phyloP scores from a whole-genome alignment of 257 asterid species.

The Verbena officinalis region DNA sequence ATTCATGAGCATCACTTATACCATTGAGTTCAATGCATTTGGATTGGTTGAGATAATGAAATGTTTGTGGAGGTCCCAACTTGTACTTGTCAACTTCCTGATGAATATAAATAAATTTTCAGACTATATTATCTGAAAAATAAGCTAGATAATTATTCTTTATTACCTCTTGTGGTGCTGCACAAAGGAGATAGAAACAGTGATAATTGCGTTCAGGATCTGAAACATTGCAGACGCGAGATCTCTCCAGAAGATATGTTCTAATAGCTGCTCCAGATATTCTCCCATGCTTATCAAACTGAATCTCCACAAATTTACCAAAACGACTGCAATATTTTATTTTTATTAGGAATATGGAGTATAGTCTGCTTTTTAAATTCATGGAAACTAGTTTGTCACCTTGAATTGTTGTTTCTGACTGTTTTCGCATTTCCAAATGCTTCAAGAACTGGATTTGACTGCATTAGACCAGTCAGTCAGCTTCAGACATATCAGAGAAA shows the following conservation, averaged over 20 bases:
- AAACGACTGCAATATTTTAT: slow-evolving; percentile 75
- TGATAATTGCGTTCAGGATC: slow-evolving; percentile 98
- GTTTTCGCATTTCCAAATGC: slow-evolving; percentile 99
- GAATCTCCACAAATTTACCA: slow-evolving; percentile 97
- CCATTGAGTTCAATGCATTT: slow-evolving; percentile 88
- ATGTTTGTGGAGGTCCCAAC: slow-evolving; percentile 78
- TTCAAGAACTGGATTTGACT: slow-evolving; percentile 99
- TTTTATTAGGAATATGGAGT: slow-evolving; percentile 21
- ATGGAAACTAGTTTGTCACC: slow-evolving; percentile 48
- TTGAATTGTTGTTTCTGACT: slow-evolving; percentile 95
- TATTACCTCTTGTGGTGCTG: slow-evolving; percentile 90
- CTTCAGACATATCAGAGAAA: slow-evolving; percentile 23
- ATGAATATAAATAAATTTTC: slow-evolving; percentile 12
- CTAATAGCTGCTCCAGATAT: slow-evolving; percentile 99
- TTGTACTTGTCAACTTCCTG: slow-evolving; percentile 88
- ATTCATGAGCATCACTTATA: slow-evolving; percentile 84
- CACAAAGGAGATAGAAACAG: slow-evolving; percentile 95
- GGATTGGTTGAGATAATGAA: slow-evolving; percentile 89
- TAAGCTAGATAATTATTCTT: slow-evolving; percentile 28
- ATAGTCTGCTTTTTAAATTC: slow-evolving; percentile 1
- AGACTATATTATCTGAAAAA: slow-evolving; percentile 7
- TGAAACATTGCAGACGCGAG: slow-evolving; percentile 97
- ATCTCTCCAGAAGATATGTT: slow-evolving; percentile 96
- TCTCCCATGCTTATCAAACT: slow-evolving; percentile 87
- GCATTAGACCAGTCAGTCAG: slow-evolving; percentile 42